Conservation (phyloP, 2,329 filamentous ascomycete species). For the Aspergillus transmontanensis region DNA sequence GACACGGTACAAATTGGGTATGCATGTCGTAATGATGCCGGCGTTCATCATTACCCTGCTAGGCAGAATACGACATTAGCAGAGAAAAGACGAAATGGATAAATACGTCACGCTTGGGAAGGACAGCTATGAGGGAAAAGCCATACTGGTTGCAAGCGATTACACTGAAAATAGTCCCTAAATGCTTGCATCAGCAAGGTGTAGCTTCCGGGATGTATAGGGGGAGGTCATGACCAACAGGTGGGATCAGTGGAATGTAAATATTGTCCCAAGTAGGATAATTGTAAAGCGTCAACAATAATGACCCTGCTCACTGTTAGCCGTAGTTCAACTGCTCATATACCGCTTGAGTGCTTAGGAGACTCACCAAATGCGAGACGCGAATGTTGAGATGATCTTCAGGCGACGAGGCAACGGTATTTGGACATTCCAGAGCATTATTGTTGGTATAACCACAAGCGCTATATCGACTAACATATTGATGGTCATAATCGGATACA, state of each 20-base stretch:
- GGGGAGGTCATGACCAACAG: constrained; percentile 5
- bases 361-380: constrained; percentile 5
- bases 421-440: constrained; percentile 19
- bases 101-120: too few species aligned
- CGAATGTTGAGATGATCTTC: constrained; percentile 5
- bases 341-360: not conserved
- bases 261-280: constrained; percentile 10
- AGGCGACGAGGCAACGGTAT: constrained; percentile 10
- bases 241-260: constrained; percentile 15
- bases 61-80: not conserved
- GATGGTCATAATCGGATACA: constrained; percentile 13
- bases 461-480: constrained; percentile 12
- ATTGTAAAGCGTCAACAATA: not conserved
- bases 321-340: not conserved
- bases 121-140: too few species aligned
- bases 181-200: not conserved
- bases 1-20: constrained; percentile 19
- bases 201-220: not conserved
- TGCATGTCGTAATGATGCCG: constrained; percentile 19
- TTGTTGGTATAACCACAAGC: constrained; percentile 8
- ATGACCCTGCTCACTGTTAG: constrained; percentile 5
- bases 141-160: constrained; percentile 18
- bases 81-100: not conserved
- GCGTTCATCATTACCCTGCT: constrained; percentile 17
- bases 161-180: constrained; percentile 16